Conservation (phyloP, 257 asterid species). For the Agastache rugosa region DNA sequence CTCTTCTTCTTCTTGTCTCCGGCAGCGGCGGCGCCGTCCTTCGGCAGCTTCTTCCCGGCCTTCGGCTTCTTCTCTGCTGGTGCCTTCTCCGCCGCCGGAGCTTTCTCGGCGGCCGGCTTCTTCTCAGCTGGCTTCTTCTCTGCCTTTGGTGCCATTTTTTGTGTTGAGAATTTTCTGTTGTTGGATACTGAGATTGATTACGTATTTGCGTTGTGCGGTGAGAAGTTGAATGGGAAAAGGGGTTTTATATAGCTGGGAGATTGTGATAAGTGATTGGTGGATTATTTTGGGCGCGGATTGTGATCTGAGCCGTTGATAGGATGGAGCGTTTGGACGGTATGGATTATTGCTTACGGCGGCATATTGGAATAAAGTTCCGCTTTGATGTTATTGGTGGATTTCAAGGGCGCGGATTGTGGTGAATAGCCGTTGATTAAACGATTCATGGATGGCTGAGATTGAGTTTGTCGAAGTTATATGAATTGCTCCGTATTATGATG, state of each 20-base stretch:
- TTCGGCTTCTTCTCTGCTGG: slow-evolving; percentile 48
- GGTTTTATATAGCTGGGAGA: neutral
- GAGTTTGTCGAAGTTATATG: neutral
- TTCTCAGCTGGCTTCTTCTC: slow-evolving; percentile 43
- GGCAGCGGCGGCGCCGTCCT: slow-evolving; percentile 40
- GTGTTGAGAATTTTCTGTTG: neutral
- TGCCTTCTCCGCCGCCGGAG: slow-evolving; percentile 42
- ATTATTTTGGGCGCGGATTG: slow-evolving; percentile 2
- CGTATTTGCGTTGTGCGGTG: neutral
- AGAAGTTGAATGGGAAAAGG: neutral
- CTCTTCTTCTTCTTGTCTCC: slow-evolving; percentile 74
- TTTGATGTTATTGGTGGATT: slow-evolving; percentile 23
- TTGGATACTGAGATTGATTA: neutral
- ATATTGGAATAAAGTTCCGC: slow-evolving; percentile 1
- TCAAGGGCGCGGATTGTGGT: slow-evolving; percentile 10
- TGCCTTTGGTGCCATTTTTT: slow-evolving; percentile 36
- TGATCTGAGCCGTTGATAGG: slow-evolving; percentile 9
- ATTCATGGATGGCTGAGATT: slow-evolving; percentile 23
- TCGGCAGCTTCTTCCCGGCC: slow-evolving; percentile 50
- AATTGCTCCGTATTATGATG: neutral
- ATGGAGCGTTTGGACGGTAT: neutral
- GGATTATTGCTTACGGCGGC: slow-evolving; percentile 11
- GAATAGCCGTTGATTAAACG: neutral
- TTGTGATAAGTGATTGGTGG: slow-evolving; percentile 26
- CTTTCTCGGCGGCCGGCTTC: slow-evolving; percentile 47